Conservation (phyloP, 768 basidiomycete genomes). For the Russula lepida region DNA sequence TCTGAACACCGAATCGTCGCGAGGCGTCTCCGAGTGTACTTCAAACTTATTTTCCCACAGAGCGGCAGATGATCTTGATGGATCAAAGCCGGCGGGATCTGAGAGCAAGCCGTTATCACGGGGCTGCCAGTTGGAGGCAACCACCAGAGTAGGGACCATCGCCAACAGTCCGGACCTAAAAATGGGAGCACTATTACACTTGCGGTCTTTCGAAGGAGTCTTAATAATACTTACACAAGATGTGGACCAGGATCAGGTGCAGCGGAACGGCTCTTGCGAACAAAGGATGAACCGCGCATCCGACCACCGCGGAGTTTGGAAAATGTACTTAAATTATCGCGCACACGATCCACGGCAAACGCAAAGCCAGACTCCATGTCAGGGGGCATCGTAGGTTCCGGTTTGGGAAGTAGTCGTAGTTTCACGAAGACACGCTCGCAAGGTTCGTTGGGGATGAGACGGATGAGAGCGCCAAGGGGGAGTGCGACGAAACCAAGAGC, state of each 20-base stretch:
- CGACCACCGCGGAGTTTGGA: conserved; percentile 83
- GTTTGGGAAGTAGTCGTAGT: conserved; percentile 52
- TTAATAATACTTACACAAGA: conserved; percentile 37
- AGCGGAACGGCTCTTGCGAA: conserved; percentile 67
- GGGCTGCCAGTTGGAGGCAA: conserved; percentile 49
- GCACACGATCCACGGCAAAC: conserved; percentile 70
- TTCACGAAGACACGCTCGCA: conserved; percentile 56
- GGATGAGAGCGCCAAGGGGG: conserved; percentile 77
- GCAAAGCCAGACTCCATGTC: conserved; percentile 61
- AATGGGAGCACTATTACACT: conserved; percentile 28
- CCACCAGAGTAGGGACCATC: conserved; percentile 69
- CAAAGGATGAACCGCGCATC: conserved; percentile 75
- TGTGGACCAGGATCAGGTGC: conserved; percentile 41
- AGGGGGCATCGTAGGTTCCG: conserved; percentile 53
- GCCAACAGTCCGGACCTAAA: conserved; percentile 58
- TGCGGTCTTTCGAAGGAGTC: neutral
- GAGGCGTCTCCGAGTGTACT: conserved; percentile 77
- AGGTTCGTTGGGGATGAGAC: conserved; percentile 71
- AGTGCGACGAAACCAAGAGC: conserved; percentile 82
- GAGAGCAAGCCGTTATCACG: conserved; percentile 47
- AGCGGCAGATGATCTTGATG: conserved; percentile 73
- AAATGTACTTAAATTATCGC: conserved; percentile 82
- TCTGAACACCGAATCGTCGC: conserved; percentile 46
- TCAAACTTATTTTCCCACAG: conserved; percentile 82
- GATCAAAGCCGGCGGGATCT: conserved; percentile 68